Percentiles rank a stretch among this genome's conserved stretches.
These are phyloP conservation scores for Epichloe uncinata DNA, from an alignment of 2,329 filamentous ascomycete species.

Conservation along the genomic window DNA sequence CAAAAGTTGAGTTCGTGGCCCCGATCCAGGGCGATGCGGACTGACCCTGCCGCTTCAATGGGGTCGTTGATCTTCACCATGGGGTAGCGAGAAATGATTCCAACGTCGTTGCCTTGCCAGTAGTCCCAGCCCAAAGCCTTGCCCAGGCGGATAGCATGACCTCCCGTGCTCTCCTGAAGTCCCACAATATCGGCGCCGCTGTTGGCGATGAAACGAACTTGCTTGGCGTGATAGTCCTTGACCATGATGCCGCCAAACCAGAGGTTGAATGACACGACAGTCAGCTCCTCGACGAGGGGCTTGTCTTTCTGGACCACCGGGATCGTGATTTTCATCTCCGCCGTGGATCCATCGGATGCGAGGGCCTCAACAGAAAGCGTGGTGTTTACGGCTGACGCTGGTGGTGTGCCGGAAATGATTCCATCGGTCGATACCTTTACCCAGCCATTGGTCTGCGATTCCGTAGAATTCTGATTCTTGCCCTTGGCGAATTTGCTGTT, in stretches of 20 bases:
- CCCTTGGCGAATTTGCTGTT: conserved; percentile 16
- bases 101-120: conserved; percentile 19
- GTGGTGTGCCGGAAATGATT: conserved; percentile 22
- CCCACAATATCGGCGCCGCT: conserved; percentile 22
- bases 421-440: conserved; percentile 19
- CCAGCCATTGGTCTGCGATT: conserved; percentile 14
- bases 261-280: conserved; percentile 26
- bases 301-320: conserved; percentile 15
- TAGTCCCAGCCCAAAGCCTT: conserved; percentile 24
- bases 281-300: conserved; percentile 20
- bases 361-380: conserved; percentile 17
- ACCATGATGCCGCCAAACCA: conserved; percentile 25
- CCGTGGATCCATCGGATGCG: conserved; percentile 12
- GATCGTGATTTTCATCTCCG: conserved; percentile 18
- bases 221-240: conserved; percentile 25
- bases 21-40: conserved; percentile 21
- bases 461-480: conserved; percentile 7
- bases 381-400: conserved; percentile 8
- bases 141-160: conserved; percentile 19
- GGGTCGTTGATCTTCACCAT: conserved; percentile 16
- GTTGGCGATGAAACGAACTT: conserved; percentile 21
- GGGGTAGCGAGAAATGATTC: conserved; percentile 25
- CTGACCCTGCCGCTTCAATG: conserved; percentile 17
- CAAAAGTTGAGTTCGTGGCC: conserved; percentile 20
- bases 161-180: conserved; percentile 22